Base-by-base conservation (phyloP, 352 stramenopile species). In the Phytopythium montanum region DNA sequence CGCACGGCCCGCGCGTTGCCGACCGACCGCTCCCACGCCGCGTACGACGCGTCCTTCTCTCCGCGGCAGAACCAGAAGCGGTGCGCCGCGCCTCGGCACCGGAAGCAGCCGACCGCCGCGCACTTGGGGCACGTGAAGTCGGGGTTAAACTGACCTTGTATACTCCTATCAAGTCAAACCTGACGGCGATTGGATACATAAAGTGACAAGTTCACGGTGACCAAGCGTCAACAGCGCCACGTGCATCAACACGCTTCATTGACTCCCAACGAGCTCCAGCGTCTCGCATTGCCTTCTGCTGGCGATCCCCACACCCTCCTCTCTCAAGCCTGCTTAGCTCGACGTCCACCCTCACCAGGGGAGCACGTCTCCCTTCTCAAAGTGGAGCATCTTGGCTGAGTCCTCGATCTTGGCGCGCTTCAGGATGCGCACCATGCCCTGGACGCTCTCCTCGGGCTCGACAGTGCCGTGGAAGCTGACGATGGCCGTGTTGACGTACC, bases 71-170 rank as follows among this genome's bases (percentile, higher is more conserved):
- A 85, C 71, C 76, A 87, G 56, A 91, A 85, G 34, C 73, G 62
- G 59, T 92, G 82, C 18, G 73, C 70, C 38, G 63, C 64, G 9
- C 67, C 70, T 7, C 79, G 75, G 64, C 81, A 92, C 7, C 71
- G 62, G 59, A 90, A 90, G 55, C 81, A 92, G 21, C 81, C 79
- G 14, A 76, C 61, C 0, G 78, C 70, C 5, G 33, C n/a, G 51
- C 81, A 92, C 46, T 72, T 76, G 23, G 79, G 77, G 54, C 81
- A 92, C 25, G 66, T 87, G 45, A 92, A 92, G 25, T 76, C 76
- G 38, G n/a, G n/a, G n/a, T n/a, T n/a, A 34, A 34, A 34, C 5
- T 34, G 31, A 10, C 31, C 31, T 34, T 34, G 9, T 36, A 14
- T 36, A 36, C 13, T 36, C 31, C 31, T 10, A 36, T 36, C 31